phyloP scores from a whole-genome alignment of 1,284 basidiomycete species.

The Pseudozyma pruni region DNA sequence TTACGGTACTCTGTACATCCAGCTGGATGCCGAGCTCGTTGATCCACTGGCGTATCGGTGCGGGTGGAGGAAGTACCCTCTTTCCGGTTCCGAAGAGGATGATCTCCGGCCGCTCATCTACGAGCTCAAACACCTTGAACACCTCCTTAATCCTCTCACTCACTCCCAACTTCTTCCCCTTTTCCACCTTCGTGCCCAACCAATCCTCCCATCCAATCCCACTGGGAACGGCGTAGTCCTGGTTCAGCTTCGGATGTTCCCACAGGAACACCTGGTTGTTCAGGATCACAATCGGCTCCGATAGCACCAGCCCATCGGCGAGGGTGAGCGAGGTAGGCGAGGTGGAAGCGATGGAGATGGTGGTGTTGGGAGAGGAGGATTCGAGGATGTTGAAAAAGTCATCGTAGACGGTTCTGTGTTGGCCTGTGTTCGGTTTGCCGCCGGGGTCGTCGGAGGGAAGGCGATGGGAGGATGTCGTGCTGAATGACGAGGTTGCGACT shows the following conservation, averaged over 20 bases:
- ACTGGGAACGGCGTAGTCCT: slow-evolving; percentile 57
- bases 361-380: slow-evolving; percentile 11
- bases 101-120: slow-evolving; percentile 75
- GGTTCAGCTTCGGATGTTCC: slow-evolving; percentile 77
- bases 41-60: slow-evolving; percentile 76
- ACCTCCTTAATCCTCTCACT: slow-evolving; percentile 27
- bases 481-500: background rate
- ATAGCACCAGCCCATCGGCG: slow-evolving; percentile 76
- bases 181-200: slow-evolving; percentile 72
- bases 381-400: slow-evolving; percentile 60
- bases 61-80: slow-evolving; percentile 78
- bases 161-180: slow-evolving; percentile 23
- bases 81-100: slow-evolving; percentile 87
- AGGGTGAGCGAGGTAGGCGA: slow-evolving; percentile 47
- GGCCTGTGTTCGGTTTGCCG: slow-evolving; percentile 58
- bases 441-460: slow-evolving; percentile 54
- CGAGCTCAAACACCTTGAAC: slow-evolving; percentile 48
- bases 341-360: slow-evolving; percentile 39
- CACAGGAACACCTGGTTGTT: slow-evolving; percentile 86
- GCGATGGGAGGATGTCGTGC: background rate
- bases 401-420: slow-evolving; percentile 58
- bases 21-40: slow-evolving; percentile 84
- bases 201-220: slow-evolving; percentile 72
- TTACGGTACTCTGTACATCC: slow-evolving; percentile 92
- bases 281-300: slow-evolving; percentile 82